These are phyloP conservation scores for Boletus barrowsii DNA, from an alignment of 768 basidiomycete species.

Conservation along the genomic window DNA sequence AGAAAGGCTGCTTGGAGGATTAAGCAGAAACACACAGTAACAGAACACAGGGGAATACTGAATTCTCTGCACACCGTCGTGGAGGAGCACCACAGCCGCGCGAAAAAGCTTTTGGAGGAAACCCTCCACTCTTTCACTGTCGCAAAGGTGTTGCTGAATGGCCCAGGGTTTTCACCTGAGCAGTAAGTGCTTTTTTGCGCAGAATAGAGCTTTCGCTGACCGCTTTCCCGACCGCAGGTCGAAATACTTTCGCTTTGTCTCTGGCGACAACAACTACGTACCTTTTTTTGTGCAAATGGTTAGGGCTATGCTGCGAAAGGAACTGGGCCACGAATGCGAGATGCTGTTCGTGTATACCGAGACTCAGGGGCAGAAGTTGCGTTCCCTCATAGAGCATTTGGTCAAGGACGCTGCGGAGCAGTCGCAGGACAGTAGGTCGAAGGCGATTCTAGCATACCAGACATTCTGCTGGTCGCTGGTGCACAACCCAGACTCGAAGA, in stretches of 20 bases:
- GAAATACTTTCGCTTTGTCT: too few relatives aligned
- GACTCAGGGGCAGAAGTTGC: too few relatives aligned
- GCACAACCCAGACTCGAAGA: neutral
- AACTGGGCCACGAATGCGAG: neutral
- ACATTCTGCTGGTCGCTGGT: neutral
- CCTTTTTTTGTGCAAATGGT: neutral
- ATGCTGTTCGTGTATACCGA: neutral
- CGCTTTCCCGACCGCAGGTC: too few relatives aligned
- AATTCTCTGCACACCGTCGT: neutral
- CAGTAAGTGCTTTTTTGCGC: too few relatives aligned
- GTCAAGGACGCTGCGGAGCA: too few relatives aligned
- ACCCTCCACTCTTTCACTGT: neutral
- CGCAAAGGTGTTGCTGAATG: too few relatives aligned
- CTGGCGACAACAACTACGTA: neutral
- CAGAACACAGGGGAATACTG: too few relatives aligned
- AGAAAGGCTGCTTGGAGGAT: too few relatives aligned
- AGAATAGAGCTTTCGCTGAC: too few relatives aligned
- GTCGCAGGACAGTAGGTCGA: too few relatives aligned
- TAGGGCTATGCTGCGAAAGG: neutral
- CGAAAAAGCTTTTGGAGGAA: neutral
- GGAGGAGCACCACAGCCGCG: neutral
- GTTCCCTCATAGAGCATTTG: neutral
- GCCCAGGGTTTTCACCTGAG: too few relatives aligned
- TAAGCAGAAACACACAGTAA: too few relatives aligned
- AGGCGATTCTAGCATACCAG: neutral